A percentile compares a stretch with the other conserved stretches of the same genome.
These are phyloP conservation scores for Balamuthia mandrillaris DNA, from an alignment of 208 protist species.

Conservation along the genomic window DNA sequence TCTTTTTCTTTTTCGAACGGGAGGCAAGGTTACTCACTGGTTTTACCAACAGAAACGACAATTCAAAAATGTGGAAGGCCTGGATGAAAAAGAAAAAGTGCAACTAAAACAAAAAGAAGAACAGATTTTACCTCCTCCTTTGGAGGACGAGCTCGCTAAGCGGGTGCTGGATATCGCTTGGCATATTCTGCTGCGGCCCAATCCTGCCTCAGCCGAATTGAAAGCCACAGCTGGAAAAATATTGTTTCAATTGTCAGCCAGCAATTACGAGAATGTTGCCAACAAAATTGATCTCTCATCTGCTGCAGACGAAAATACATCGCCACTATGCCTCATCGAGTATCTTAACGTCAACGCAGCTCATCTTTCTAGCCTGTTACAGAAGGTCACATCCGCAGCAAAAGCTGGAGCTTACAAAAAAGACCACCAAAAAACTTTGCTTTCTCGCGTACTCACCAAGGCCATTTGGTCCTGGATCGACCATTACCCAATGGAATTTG, in stretches of 20 bases:
- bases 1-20: not conserved
- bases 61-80: slow-evolving; percentile 45
- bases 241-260: slow-evolving; percentile 46
- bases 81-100: slow-evolving; percentile 43
- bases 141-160: slow-evolving; percentile 38
- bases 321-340: slow-evolving; percentile 47
- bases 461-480: slow-evolving; percentile 57
- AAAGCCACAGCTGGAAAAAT: slow-evolving; percentile 33
- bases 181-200: slow-evolving; percentile 36
- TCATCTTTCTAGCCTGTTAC: slow-evolving; percentile 37
- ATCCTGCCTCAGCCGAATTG: not conserved
- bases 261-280: not conserved
- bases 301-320: slow-evolving; percentile 6
- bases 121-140: slow-evolving; percentile 42
- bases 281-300: not conserved
- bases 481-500: slow-evolving; percentile 56
- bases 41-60: slow-evolving; percentile 23
- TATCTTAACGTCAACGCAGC: slow-evolving; percentile 47
- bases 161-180: slow-evolving; percentile 18
- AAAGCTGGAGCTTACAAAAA: slow-evolving; percentile 38
- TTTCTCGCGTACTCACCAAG: slow-evolving; percentile 33
- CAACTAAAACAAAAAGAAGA: slow-evolving; percentile 52
- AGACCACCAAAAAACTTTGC: slow-evolving; percentile 34
- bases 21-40: not conserved
- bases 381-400: slow-evolving; percentile 18